phyloP scores from a whole-genome alignment of 1,139 yeast species.

The Blastobotrys petasosporus region DNA sequence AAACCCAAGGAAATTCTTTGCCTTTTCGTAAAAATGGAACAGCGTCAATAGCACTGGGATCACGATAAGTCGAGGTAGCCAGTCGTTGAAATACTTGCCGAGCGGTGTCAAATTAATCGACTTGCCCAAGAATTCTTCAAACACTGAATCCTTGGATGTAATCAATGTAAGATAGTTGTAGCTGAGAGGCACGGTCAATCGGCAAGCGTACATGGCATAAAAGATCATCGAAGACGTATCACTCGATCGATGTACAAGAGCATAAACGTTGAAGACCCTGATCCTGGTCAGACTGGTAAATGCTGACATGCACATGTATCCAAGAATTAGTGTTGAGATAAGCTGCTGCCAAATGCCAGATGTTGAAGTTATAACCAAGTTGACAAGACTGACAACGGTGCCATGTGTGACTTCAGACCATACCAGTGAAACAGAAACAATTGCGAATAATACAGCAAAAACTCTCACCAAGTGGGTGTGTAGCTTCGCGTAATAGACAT shows the following conservation, averaged over 20 bases:
- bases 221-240: conserved; percentile 72
- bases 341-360: conserved; percentile 33
- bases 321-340: conserved; percentile 43
- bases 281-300: conserved; percentile 61
- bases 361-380: conserved; percentile 39
- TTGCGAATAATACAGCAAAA: conserved; percentile 37
- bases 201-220: conserved; percentile 74
- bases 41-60: conserved; percentile 60
- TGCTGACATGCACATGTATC: conserved; percentile 64
- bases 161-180: conserved; percentile 71
- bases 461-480: conserved; percentile 45
- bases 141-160: conserved; percentile 41
- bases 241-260: conserved; percentile 58
- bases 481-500: conserved; percentile 38
- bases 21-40: conserved; percentile 63
- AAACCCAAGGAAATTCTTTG: conserved; percentile 49
- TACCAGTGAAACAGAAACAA: conserved; percentile 50
- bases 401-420: conserved; percentile 76
- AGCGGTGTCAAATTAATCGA: conserved; percentile 71
- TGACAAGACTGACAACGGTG: conserved; percentile 56
- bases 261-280: conserved; percentile 69
- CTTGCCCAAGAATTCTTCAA: conserved; percentile 58
- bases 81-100: conserved; percentile 64
- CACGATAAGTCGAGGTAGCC: conserved; percentile 67
- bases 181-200: conserved; percentile 75